phyloP scores from a whole-genome alignment of 352 stramenopile genomes.

The Poterioochromonas sp. region DNA sequence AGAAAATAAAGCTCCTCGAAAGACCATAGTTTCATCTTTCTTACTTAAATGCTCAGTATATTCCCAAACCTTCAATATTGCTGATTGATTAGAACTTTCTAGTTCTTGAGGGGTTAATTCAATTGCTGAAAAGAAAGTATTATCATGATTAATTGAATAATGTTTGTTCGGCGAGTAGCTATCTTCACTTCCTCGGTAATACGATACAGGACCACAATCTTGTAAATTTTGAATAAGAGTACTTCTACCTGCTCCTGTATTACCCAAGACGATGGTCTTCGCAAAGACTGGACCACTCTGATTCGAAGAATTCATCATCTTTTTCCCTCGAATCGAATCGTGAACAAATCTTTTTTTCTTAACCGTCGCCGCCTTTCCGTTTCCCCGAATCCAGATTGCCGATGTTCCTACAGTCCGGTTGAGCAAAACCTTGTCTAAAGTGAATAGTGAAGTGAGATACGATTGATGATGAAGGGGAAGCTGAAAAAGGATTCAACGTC shows the following conservation, averaged over 20 bases:
- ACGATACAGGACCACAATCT: not conserved
- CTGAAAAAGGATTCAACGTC: too few species aligned
- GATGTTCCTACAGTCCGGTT: too few species aligned
- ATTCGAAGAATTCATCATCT: too few species aligned
- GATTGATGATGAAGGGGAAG: too few species aligned
- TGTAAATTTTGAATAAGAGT: not conserved
- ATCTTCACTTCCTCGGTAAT: not conserved
- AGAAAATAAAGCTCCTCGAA: constrained; percentile 3
- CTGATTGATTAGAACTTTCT: not conserved
- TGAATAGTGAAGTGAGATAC: too few species aligned
- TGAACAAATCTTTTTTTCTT: too few species aligned
- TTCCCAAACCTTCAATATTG: constrained; percentile 1
- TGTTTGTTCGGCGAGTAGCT: not conserved
- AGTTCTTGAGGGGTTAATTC: not conserved
- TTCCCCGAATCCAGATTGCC: too few species aligned
- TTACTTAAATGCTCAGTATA: not conserved
- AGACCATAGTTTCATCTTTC: constrained; percentile 9
- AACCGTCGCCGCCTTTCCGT: too few species aligned
- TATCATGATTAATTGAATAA: not conserved
- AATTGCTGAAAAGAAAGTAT: not conserved
- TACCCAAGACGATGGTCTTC: not conserved
- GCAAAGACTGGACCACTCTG: constrained; percentile 11
- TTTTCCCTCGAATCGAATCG: too few species aligned
- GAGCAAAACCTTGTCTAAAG: too few species aligned
- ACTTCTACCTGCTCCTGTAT: not conserved